phyloP scores from a whole-genome alignment of 805 yeast genomes.

The Spathaspora gorwiae region DNA sequence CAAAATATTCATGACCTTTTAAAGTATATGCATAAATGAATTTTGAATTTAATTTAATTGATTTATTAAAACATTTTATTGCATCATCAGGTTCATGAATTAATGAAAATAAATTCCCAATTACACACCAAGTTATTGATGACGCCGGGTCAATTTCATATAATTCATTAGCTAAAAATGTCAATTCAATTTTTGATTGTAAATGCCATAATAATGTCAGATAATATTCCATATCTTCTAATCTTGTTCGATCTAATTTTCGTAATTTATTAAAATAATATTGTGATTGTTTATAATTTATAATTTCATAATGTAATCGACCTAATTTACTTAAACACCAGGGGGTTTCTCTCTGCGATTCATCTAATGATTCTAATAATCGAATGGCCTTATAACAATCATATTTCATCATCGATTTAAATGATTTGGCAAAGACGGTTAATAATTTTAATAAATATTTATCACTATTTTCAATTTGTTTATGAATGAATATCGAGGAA shows the following conservation, averaged over 20 bases:
- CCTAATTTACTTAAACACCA: slow-evolving; percentile 84
- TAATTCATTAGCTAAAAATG: slow-evolving; percentile 79
- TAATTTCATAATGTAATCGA: slow-evolving; percentile 78
- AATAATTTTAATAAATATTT: slow-evolving; percentile 45
- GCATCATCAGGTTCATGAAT: slow-evolving; percentile 86
- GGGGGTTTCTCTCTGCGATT: slow-evolving; percentile 62
- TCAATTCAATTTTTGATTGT: slow-evolving; percentile 71
- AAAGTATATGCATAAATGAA: slow-evolving; percentile 88
- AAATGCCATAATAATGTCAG: slow-evolving; percentile 93
- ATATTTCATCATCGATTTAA: slow-evolving; percentile 54
- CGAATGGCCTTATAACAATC: slow-evolving; percentile 81
- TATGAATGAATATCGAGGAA: slow-evolving; percentile 10
- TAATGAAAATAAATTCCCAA: slow-evolving; percentile 85
- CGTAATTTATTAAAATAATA: slow-evolving; percentile 59
- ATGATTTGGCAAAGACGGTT: slow-evolving; percentile 55
- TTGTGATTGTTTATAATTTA: slow-evolving; percentile 75
- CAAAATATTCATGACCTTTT: slow-evolving; percentile 87
- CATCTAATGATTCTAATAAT: slow-evolving; percentile 60
- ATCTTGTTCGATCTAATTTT: slow-evolving; percentile 66
- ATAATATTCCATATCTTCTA: slow-evolving; percentile 85
- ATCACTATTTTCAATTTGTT: slow-evolving; percentile 30
- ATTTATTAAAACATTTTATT: slow-evolving; percentile 76
- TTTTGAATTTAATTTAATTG: slow-evolving; percentile 59
- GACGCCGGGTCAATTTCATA: slow-evolving; percentile 58
- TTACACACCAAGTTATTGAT: slow-evolving; percentile 86